phyloP scores from a whole-genome alignment of 306 rosid species.

The Nissolia schottii region DNA sequence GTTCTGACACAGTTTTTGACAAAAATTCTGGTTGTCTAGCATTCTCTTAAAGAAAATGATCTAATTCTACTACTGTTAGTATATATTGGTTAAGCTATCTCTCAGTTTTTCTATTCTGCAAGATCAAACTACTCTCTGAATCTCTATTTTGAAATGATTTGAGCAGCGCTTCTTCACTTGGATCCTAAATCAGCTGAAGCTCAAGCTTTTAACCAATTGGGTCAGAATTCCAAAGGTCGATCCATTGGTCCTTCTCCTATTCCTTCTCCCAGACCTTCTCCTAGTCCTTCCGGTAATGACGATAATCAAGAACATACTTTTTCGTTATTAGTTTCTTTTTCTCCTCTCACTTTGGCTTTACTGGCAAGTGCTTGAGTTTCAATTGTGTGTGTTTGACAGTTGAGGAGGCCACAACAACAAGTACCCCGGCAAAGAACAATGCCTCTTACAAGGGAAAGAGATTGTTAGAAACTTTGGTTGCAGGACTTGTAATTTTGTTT shows the following conservation, averaged over 20 bases:
- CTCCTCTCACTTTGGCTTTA: background rate
- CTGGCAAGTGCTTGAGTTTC: background rate
- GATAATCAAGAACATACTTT: background rate
- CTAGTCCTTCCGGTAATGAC: slow-evolving; percentile 36
- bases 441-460: background rate
- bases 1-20: too few relatives aligned
- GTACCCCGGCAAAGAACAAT: background rate
- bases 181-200: slow-evolving; percentile 64
- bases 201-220: slow-evolving; percentile 51
- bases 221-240: slow-evolving; percentile 10
- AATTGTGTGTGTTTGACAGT: background rate
- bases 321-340: background rate
- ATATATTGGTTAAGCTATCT: background rate
- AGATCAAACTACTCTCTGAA: background rate
- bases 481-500: background rate
- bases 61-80: too few relatives aligned
- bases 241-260: slow-evolving; percentile 21
- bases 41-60: background rate
- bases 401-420: background rate
- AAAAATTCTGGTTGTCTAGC: too few relatives aligned
- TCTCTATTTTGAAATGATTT: background rate
- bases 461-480: background rate
- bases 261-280: slow-evolving; percentile 32
- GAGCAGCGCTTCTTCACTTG: slow-evolving; percentile 55
- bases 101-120: background rate